Evolutionary conservation across 768 basidiomycete species (phyloP), one percentile per base, ranked within the genome.

Genomic region (Hygrocybe punicea): DNA sequence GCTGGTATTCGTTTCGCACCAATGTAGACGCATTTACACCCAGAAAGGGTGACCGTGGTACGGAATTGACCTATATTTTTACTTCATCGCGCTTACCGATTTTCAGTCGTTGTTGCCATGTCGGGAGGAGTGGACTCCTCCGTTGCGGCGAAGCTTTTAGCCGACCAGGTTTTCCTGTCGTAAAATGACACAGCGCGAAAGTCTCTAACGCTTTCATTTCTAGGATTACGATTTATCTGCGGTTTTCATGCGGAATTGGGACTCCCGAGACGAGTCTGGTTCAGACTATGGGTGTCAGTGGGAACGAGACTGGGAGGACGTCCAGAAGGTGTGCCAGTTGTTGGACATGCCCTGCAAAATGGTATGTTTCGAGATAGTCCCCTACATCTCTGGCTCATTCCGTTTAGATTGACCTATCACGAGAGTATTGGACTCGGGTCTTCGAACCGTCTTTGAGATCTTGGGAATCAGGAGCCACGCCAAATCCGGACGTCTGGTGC

Each of bases 201-300:
- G 42, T 9, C 2, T 29, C 55, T 4, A 19, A 35, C 17, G 45
- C 17, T 44, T 36, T 13, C 42, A 40, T 14, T 35, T 21, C 13
- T 6, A 93, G 88, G 86, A 89, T 58, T 89, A 84, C 61, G 85
- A 93, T 65, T 77, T 96, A 2, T 88, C 89, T 39, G 92, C 92
- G 10, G 81, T 97, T 1, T 98, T 87, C 70, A 98, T 98, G 95
- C 83, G 92, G 19, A 98, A 98, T 58, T 98, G 95, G 95, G 90
- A 93, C 63, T 88, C 87, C 2, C 79, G 86, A 39, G 90, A 93
- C 65, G 92, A 94, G 71, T 83, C 78, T 23, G 87, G 83, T 16
- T 81, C 84, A 0, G 89, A 89, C 65, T 78, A 76, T n/a, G 89
- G 90, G 3, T 98, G 95, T 63, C 91, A 94, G 69, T 98, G 95